A percentile compares a stretch with the other conserved stretches of the same genome.
Conservation (phyloP, 768 basidiomycete genomes). For the Gelatoporia subvermispora region DNA sequence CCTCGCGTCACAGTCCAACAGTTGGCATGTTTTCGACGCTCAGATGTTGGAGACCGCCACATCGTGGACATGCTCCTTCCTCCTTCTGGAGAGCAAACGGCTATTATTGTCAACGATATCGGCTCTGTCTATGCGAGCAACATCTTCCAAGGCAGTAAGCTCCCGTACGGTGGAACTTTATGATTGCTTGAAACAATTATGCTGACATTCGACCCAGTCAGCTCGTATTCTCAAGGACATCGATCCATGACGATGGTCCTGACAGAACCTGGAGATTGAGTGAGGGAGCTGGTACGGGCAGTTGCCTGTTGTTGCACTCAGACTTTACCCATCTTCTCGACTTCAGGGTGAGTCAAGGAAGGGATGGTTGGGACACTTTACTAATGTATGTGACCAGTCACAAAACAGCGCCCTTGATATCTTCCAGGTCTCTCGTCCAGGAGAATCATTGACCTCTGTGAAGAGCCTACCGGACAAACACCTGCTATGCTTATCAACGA, state of each 20-base stretch:
- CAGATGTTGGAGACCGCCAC: slow-evolving; percentile 11
- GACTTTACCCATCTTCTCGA: slow-evolving; percentile 44
- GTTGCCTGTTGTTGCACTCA: neutral
- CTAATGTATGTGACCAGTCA: slow-evolving; percentile 24
- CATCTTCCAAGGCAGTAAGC: slow-evolving; percentile 30
- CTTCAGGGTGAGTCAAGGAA: slow-evolving; percentile 47
- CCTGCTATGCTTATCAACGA: slow-evolving; percentile 53
- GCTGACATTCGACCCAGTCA: slow-evolving; percentile 1
- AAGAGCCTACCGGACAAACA: slow-evolving; percentile 39
- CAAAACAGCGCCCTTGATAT: slow-evolving; percentile 23
- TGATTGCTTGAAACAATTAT: neutral
- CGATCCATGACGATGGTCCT: neutral
- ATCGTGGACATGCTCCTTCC: slow-evolving; percentile 16
- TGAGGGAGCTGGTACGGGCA: neutral
- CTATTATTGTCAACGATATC: slow-evolving; percentile 42
- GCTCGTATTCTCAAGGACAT: neutral
- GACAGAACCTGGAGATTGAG: slow-evolving; percentile 2
- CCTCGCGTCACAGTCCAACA: slow-evolving; percentile 2
- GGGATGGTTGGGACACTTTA: no score
- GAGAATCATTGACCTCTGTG: slow-evolving; percentile 49
- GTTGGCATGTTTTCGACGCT: slow-evolving; percentile 7
- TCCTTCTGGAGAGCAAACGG: neutral
- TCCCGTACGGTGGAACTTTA: slow-evolving; percentile 34
- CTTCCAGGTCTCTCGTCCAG: slow-evolving; percentile 29
- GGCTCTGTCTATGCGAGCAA: slow-evolving; percentile 49